Percentiles rank a stretch among this genome's conserved stretches.
phyloP scores from a whole-genome alignment of 352 stramenopile species.

The Globisporangium nunn region DNA sequence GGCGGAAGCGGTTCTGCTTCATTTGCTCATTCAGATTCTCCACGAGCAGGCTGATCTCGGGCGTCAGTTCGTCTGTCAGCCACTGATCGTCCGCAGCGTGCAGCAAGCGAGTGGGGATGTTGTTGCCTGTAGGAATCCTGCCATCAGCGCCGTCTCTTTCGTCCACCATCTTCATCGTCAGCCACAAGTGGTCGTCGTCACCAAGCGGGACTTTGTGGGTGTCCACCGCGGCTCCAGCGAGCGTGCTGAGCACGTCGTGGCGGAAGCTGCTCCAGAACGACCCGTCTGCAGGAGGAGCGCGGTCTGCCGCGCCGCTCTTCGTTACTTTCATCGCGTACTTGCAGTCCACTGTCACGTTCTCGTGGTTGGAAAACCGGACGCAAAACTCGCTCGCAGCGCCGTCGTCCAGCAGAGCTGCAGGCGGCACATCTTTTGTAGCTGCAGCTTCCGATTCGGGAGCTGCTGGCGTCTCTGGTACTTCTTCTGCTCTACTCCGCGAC shows the following conservation, averaged over 20 bases:
- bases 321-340: slow-evolving; percentile 33
- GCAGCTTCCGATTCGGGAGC: not conserved
- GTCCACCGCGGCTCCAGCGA: slow-evolving; percentile 38
- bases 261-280: slow-evolving; percentile 48
- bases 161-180: slow-evolving; percentile 35
- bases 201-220: slow-evolving; percentile 32
- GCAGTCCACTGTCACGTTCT: slow-evolving; percentile 23
- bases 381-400: slow-evolving; percentile 14
- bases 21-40: slow-evolving; percentile 74
- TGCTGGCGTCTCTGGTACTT: not conserved
- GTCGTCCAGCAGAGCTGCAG: not conserved
- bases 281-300: slow-evolving; percentile 1
- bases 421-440: too few relatives aligned
- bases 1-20: slow-evolving; percentile 55
- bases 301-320: not conserved
- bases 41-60: slow-evolving; percentile 66
- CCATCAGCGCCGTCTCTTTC: not conserved
- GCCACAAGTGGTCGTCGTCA: slow-evolving; percentile 31
- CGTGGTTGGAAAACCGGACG: slow-evolving; percentile 32
- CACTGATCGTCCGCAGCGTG: not conserved
- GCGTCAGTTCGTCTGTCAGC: slow-evolving; percentile 54
- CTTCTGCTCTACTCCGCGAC: not conserved
- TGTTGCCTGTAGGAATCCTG: not conserved
- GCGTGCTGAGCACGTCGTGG: slow-evolving; percentile 44
- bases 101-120: not conserved